Evolutionary conservation across 2,329 filamentous ascomycete species (phyloP), one percentile per base, ranked within the genome.

Genomic region (Exophiala oligosperma): DNA sequence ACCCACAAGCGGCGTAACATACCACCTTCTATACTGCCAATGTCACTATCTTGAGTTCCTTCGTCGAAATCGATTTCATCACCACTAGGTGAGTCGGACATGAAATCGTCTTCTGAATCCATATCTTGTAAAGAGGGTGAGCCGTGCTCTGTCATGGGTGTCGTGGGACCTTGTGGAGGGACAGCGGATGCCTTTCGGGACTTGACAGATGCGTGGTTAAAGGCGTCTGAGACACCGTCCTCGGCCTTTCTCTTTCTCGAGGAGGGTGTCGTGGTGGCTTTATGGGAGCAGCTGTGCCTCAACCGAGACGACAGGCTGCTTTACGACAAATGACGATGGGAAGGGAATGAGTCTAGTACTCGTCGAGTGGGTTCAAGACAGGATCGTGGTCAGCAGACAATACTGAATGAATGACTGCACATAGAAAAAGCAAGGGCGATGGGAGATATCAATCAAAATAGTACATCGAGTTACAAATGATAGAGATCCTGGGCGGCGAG

Each of bases 21-120:
- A 67, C 64, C 64, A 41, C 60, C 64, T 46, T 52, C 57, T 21
- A 66, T 11, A 43, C 64, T 66, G 40, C 75, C 79, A 59, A 78
- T 90, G 54, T 91, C 92, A 67, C 89, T 92, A 60, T 89, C 86
- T 68, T 92, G 76, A 24, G 70, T 74, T 46, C 71, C 89, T 63
- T 89, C 83, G 73, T 88, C 82, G 60, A 91, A 84, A 60, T 84
- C 84, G 59, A 91, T 83, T 60, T 84, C 84, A 62, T 88, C 86
- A 43, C 87, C 88, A 70, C 89, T 96, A 43, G 90, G 93, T 67
- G 87, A 81, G 70, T 87, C 86, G 68, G 90, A 95, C 83, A 94
- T 89, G 74, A 92, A 92, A 60, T 97, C 93, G 70, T 97, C 92
- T 68, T 97, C 93, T 7, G 92, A 97, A 77, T 96, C 92, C 92